A percentile compares a stretch with the other conserved stretches of the same genome.
phyloP scores from a whole-genome alignment of 768 basidiomycete genomes.

The Termitomyces sp. region DNA sequence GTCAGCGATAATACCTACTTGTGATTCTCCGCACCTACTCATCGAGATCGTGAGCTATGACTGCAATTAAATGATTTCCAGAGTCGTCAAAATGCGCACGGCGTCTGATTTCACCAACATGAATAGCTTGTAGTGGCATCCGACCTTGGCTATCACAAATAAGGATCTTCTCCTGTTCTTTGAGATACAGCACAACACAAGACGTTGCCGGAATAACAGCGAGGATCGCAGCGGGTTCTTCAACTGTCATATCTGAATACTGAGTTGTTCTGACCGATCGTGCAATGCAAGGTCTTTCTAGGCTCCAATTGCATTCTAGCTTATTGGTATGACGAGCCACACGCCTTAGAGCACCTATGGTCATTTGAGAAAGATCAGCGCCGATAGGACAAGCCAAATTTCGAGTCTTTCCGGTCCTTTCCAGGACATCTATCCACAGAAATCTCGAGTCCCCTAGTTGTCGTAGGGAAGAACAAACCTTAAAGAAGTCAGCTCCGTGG shows the following conservation, averaged over 20 bases:
- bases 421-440: neutral
- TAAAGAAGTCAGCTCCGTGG: neutral
- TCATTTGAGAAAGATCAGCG: neutral
- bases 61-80: neutral
- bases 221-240: neutral
- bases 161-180: neutral
- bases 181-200: neutral
- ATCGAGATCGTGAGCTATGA: neutral
- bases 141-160: neutral
- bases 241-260: neutral
- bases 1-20: neutral
- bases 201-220: neutral
- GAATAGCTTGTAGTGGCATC: neutral
- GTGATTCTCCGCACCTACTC: neutral
- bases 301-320: neutral
- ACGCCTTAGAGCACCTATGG: neutral
- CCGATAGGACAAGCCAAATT: neutral
- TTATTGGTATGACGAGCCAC: slow-evolving; percentile 1
- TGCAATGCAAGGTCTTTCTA: neutral
- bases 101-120: neutral
- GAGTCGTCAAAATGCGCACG: neutral
- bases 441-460: slow-evolving; percentile 6
- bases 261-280: neutral
- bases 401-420: neutral
- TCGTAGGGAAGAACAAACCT: slow-evolving; percentile 11